Evolutionary conservation across 345 rosid species (phyloP).

Genomic region (Aurinia saxatilis): DNA sequence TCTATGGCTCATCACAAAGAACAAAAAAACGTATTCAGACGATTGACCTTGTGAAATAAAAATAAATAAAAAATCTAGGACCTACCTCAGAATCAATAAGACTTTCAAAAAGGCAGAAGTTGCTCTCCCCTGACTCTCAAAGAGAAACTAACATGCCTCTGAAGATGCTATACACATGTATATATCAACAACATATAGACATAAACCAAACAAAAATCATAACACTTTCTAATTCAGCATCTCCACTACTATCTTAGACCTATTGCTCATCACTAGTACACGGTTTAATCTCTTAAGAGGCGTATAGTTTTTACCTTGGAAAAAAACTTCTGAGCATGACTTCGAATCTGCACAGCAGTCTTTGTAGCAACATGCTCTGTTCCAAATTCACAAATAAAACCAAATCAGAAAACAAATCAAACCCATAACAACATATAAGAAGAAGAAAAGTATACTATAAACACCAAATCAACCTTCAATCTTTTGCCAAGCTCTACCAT

Average conservation of each 20-base stretch:
- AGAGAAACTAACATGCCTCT: background rate
- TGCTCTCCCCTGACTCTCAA: background rate
- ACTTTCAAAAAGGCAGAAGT: background rate
- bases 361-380: constrained; percentile 88
- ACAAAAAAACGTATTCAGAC: constrained; percentile 1
- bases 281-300: no score
- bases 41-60: no score
- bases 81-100: constrained; percentile 6
- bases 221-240: no score
- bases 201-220: background rate
- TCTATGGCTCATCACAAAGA: constrained; percentile 33
- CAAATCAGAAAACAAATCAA: constrained; percentile 1
- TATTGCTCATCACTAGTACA: background rate
- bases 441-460: background rate
- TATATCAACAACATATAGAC: background rate
- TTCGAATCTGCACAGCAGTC: constrained; percentile 90
- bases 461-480: constrained; percentile 60
- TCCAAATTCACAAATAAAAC: background rate
- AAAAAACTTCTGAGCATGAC: constrained; percentile 97
- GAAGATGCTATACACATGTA: background rate
- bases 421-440: background rate
- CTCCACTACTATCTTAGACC: background rate
- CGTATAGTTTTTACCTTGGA: constrained; percentile 50
- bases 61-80: no score
- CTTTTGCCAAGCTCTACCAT: constrained; percentile 84